Conservation (phyloP, 257 asterid species). For the Nicotiana attenuata region DNA sequence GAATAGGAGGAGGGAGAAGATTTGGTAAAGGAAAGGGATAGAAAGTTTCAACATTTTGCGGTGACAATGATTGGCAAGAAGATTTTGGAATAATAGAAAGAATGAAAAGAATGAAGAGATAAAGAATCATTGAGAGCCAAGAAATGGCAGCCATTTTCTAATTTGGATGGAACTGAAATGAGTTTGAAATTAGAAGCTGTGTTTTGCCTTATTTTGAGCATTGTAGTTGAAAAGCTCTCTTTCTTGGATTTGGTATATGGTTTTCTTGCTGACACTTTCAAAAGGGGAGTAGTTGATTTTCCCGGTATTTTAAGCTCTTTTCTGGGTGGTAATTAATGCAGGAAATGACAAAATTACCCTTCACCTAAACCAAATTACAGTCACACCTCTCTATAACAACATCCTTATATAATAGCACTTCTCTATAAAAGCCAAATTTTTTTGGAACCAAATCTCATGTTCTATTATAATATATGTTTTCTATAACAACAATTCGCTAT, state of each 20-base stretch:
- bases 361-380: background rate
- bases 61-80: constrained; percentile 31
- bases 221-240: constrained; percentile 16
- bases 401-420: too few species aligned
- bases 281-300: constrained; percentile 49
- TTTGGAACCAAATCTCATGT: too few species aligned
- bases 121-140: constrained; percentile 17
- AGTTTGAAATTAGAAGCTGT: constrained; percentile 14
- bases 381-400: too few species aligned
- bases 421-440: too few species aligned
- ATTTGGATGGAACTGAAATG: constrained; percentile 13
- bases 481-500: too few species aligned
- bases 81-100: constrained; percentile 28
- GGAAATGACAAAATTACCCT: constrained; percentile 26
- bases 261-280: constrained; percentile 49
- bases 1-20: constrained; percentile 5
- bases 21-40: constrained; percentile 43
- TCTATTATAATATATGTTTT: too few species aligned
- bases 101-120: constrained; percentile 26
- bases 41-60: constrained; percentile 59
- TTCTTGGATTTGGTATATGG: constrained; percentile 29
- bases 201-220: constrained; percentile 31
- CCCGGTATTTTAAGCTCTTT: constrained; percentile 29
- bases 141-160: constrained; percentile 38
- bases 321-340: background rate